Conservation (phyloP, 2,329 filamentous ascomycete species). For the Penicillium decumbens region DNA sequence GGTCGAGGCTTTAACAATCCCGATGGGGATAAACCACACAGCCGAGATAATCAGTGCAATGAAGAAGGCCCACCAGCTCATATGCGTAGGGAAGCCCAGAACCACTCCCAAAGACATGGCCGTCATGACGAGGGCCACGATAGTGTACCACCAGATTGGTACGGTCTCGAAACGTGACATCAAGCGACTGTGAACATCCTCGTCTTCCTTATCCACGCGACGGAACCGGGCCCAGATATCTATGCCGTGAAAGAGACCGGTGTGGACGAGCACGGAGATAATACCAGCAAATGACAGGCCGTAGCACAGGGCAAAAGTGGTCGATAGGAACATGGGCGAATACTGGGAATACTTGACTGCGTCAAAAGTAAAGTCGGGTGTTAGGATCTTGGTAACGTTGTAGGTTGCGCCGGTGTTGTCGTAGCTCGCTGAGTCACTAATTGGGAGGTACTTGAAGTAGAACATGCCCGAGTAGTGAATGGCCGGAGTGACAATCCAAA, state of each 20-base stretch:
- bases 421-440: constrained; percentile 65
- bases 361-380: constrained; percentile 58
- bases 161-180: constrained; percentile 56
- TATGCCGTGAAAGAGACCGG: constrained; percentile 61
- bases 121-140: constrained; percentile 48
- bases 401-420: constrained; percentile 65
- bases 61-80: constrained; percentile 69
- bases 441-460: constrained; percentile 62
- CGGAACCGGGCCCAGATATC: constrained; percentile 62
- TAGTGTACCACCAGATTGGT: constrained; percentile 56
- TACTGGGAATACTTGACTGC: constrained; percentile 61
- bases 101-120: constrained; percentile 47
- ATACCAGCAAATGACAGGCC: constrained; percentile 70
- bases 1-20: constrained; percentile 64
- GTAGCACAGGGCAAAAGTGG: constrained; percentile 66
- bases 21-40: constrained; percentile 56
- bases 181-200: constrained; percentile 52
- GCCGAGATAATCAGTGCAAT: constrained; percentile 61
- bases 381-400: constrained; percentile 61
- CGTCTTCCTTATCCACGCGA: constrained; percentile 52
- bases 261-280: constrained; percentile 64
- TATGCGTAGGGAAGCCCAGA: constrained; percentile 59
- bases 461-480: constrained; percentile 64
- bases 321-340: constrained; percentile 59
- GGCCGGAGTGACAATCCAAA: constrained; percentile 54